Evolutionary conservation across 345 rosid species (phyloP), one percentile per base, ranked within the genome.

Genomic region (Excoecaria agallocha): DNA sequence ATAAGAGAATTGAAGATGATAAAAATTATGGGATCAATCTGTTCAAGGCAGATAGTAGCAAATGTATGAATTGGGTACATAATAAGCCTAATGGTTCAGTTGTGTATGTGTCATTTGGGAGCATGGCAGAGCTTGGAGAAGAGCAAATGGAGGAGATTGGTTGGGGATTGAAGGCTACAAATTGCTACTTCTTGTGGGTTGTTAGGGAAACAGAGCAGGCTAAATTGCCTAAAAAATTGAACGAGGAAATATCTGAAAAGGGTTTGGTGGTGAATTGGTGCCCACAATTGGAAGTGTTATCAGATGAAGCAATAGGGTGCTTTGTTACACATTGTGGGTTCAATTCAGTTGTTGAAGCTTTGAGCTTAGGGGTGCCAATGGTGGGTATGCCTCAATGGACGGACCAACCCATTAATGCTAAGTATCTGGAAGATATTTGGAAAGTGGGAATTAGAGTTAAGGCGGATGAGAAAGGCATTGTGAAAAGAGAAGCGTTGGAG

Each of bases 281-380:
- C 48, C 75, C 65, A 1, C 81, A 84, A 35, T 39, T 82, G 43
- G 80, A 84, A 64, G 82, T 84, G n/a, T 62, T 86, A 35, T 46
- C 77, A 6, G 78, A 82, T 12, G 74, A 80, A 6, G 55, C 81
- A 5, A 52, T 73, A 0, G 85, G 90, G 11, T 85, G 90, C 63
- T 87, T 87, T 22, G 25, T 87, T 10, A 83, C 87, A 0, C 90
- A 85, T n/a, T 78, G 85, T 24, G 90, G 90, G 6, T 78, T 77
- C 61, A 87, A 80, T 74, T 87, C 88, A 2, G 63, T 68, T 0
- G 9, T 79, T 11, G 90, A 87, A 75, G 86, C 86, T 1, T 46
- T 87, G 69, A 58, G 90, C 65, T 73, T 87, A 48, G 86, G 84
- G 20, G 86, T 84, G n/a, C 88, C 85, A 37, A 68, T 85, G 72